A percentile compares a stretch with the other conserved stretches of the same genome.
Conservation (phyloP, 2,329 filamentous ascomycete genomes). For the Ophiostoma triangulosporum region DNA sequence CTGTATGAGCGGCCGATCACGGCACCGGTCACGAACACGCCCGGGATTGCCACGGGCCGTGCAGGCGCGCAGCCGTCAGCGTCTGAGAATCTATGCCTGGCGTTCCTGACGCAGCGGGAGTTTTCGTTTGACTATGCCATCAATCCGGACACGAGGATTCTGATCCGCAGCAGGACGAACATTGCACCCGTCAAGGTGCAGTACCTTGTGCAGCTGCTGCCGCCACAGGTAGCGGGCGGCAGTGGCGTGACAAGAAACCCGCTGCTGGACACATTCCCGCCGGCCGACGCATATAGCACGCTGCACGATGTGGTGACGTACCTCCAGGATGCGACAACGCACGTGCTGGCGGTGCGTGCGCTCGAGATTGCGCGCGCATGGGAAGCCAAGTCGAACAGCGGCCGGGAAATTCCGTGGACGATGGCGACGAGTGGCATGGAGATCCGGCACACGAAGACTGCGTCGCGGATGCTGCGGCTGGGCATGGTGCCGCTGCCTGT, state of each 20-base stretch:
- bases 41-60: background rate
- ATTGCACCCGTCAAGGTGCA: conserved; percentile 32
- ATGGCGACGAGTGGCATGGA: conserved; percentile 11
- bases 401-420: conserved; percentile 16
- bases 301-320: conserved; percentile 32
- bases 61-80: conserved; percentile 20
- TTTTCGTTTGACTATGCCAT: conserved; percentile 32
- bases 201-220: conserved; percentile 28
- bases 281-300: conserved; percentile 32
- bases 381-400: conserved; percentile 1
- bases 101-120: conserved; percentile 28
- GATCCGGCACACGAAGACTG: conserved; percentile 12
- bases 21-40: conserved; percentile 13
- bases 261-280: conserved; percentile 26
- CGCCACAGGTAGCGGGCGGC: conserved; percentile 8
- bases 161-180: conserved; percentile 31
- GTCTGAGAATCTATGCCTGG: conserved; percentile 31
- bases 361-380: conserved; percentile 17
- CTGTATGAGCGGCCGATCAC: conserved; percentile 13
- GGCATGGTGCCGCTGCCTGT: conserved; percentile 1
- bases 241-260: conserved; percentile 14
- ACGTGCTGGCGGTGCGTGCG: conserved; percentile 24
- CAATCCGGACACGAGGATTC: conserved; percentile 28
- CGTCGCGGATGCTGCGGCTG: conserved; percentile 22
- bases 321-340: conserved; percentile 29